Evolutionary conservation across 1,284 basidiomycete genomes (phyloP).

Genomic region (Cutaneotrichosporon sp.): DNA sequence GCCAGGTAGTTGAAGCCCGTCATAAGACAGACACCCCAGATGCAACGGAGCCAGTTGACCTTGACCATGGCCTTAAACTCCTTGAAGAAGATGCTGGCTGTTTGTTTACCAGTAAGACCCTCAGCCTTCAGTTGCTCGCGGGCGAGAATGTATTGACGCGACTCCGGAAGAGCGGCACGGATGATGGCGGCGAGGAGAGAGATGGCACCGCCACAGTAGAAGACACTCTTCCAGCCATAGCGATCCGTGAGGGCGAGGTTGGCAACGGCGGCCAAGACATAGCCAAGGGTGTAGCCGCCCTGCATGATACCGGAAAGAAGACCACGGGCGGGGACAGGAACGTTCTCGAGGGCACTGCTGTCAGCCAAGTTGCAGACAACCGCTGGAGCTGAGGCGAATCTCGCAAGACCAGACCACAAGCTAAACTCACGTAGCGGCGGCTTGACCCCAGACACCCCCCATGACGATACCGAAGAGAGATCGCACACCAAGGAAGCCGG

Average conservation of each 20-base stretch:
- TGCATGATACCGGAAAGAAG: slow-evolving; percentile 81
- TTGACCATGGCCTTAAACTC: slow-evolving; percentile 73
- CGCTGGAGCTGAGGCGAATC: too few species aligned
- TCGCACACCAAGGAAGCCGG: slow-evolving; percentile 56
- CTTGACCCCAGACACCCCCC: slow-evolving; percentile 62
- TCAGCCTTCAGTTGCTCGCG: slow-evolving; percentile 41
- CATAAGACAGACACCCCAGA: slow-evolving; percentile 66
- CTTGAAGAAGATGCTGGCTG: slow-evolving; percentile 70
- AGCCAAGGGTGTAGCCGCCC: slow-evolving; percentile 66
- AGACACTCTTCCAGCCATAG: slow-evolving; percentile 55
- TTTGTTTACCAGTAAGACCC: slow-evolving; percentile 58
- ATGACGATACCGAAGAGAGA: slow-evolving; percentile 83
- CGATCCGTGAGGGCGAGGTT: slow-evolving; percentile 59
- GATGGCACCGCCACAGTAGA: slow-evolving; percentile 62
- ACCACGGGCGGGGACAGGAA: slow-evolving; percentile 82
- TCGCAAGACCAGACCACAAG: neutral
- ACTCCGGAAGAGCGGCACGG: slow-evolving; percentile 77
- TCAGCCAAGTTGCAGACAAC: neutral
- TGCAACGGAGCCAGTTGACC: slow-evolving; percentile 72
- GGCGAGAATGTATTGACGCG: slow-evolving; percentile 63
- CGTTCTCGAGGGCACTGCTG: slow-evolving; percentile 71
- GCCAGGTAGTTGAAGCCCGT: slow-evolving; percentile 83
- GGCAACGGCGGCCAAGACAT: slow-evolving; percentile 57
- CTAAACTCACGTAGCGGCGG: slow-evolving; percentile 51
- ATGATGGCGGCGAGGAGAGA: slow-evolving; percentile 69